Base-by-base conservation (phyloP, 2,329 filamentous ascomycete species). In the Helminthosporium solani region DNA sequence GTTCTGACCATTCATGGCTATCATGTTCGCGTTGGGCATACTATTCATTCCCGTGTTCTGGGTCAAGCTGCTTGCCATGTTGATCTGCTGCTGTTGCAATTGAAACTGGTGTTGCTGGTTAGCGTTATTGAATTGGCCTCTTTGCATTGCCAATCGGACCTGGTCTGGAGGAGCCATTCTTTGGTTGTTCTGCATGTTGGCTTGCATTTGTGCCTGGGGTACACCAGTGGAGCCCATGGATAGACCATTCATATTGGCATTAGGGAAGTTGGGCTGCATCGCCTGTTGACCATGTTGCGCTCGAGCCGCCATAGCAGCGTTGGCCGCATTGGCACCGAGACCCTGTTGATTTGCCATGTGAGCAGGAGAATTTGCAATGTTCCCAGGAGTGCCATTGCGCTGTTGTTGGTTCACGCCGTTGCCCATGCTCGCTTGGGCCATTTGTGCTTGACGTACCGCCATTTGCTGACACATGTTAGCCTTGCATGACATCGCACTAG, bases 191-290 rank as follows among this genome's bases (percentile, higher is more conserved):
- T 74, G 75, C 67, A 78, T 75, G 27, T 78, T 73, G 14, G 78
- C 77, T 58, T 86, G 84, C 73, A 89, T 79, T 54, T 86, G 86
- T 19, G 86, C 84, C 63, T 88, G 85, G 30, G 84, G 82, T 19
- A 87, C 77, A 36, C 80, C 80, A 48, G 82, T 82, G 2, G 43
- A 76, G 58, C 70, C 81, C 77, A 62, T 78, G 67, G 63, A 78
- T 76, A 58, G 77, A 65, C 54, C 79, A 71, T 58, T 73, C 72
- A 68, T 82, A 76, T 60, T 68, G 2, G 69, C 68, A 44, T 75
- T 75, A 2, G 62, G 68, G 46, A 79, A 73, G 27, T 75, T 75
- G 54, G 74, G 75, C 50, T 74, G 73, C 55, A 80, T 65, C 8
- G 72, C 72, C 50, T 72, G 73, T 44, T 73, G 69, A 14, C 52